Percentiles rank a stretch among this genome's conserved stretches.
These are phyloP conservation scores for Hymenoscyphus albidus DNA, from an alignment of 2,329 filamentous ascomycete genomes.

Conservation along the genomic window DNA sequence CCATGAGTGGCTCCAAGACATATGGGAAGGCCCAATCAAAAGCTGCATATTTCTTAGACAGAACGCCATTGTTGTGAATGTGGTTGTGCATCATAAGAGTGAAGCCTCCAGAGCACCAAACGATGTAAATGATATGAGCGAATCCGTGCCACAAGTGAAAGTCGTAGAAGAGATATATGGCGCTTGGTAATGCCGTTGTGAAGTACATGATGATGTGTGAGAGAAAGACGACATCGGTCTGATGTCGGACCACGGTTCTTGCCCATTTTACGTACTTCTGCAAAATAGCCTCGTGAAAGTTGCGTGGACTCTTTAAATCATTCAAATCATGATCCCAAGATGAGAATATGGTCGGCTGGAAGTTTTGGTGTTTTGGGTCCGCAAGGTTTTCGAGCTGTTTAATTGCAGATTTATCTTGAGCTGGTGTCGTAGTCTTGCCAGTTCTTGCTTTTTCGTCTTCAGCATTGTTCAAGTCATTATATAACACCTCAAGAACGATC, in stretches of 20 bases:
- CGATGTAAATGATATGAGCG: slow-evolving; percentile 61
- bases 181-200: slow-evolving; percentile 65
- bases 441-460: slow-evolving; percentile 1
- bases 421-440: background rate
- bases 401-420: background rate
- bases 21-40: slow-evolving; percentile 70
- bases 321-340: slow-evolving; percentile 23
- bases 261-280: slow-evolving; percentile 24
- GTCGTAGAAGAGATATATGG: slow-evolving; percentile 57
- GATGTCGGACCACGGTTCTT: slow-evolving; percentile 22
- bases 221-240: slow-evolving; percentile 69
- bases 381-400: slow-evolving; percentile 5
- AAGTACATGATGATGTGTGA: slow-evolving; percentile 73
- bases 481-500: slow-evolving; percentile 13
- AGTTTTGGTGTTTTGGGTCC: slow-evolving; percentile 14
- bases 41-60: slow-evolving; percentile 50
- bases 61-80: slow-evolving; percentile 70
- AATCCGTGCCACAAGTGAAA: slow-evolving; percentile 68
- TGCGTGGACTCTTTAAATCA: slow-evolving; percentile 17
- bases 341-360: slow-evolving; percentile 27
- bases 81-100: slow-evolving; percentile 83
- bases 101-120: slow-evolving; percentile 68
- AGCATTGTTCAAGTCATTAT: slow-evolving; percentile 11
- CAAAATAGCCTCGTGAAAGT: slow-evolving; percentile 13
- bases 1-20: slow-evolving; percentile 70